Evolutionary conservation across 1,139 yeast species (phyloP).

Genomic region (Yamadazyma oceani): DNA sequence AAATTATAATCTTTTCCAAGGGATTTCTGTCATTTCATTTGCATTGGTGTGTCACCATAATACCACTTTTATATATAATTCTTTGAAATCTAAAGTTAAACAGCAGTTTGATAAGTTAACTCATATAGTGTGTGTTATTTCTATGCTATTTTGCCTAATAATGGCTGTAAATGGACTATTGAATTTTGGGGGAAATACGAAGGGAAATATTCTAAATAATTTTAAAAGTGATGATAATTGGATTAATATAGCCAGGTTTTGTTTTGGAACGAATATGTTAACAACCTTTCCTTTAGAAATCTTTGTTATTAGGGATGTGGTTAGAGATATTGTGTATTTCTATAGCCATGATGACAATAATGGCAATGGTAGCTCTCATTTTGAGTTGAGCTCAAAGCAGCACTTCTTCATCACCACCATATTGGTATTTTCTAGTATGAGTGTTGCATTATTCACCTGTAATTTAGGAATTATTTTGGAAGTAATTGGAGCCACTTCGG

Average conservation of each 20-base stretch:
- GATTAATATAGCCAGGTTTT: slow-evolving; percentile 83
- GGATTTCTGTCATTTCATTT: slow-evolving; percentile 87
- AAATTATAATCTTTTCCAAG: slow-evolving; percentile 74
- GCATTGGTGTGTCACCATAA: slow-evolving; percentile 95
- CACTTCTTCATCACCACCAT: slow-evolving; percentile 70
- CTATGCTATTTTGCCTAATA: slow-evolving; percentile 74
- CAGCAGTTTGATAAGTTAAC: slow-evolving; percentile 74
- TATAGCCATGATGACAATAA: slow-evolving; percentile 21
- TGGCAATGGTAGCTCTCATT: slow-evolving; percentile 32
- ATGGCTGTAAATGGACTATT: slow-evolving; percentile 82
- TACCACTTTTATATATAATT: slow-evolving; percentile 83
- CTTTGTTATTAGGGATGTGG: slow-evolving; percentile 84
- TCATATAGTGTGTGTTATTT: slow-evolving; percentile 78
- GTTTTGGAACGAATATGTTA: slow-evolving; percentile 92
- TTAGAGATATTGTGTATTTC: slow-evolving; percentile 57
- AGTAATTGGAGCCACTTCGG: slow-evolving; percentile 89
- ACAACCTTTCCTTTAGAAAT: slow-evolving; percentile 91
- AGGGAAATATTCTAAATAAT: slow-evolving; percentile 85
- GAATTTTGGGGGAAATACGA: slow-evolving; percentile 73
- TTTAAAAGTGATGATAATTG: slow-evolving; percentile 71
- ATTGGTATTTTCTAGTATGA: slow-evolving; percentile 69
- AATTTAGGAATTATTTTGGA: slow-evolving; percentile 88
- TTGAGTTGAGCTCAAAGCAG: slow-evolving; percentile 43
- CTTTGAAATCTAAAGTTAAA: slow-evolving; percentile 72
- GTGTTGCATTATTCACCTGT: slow-evolving; percentile 76